A percentile compares a stretch with the other conserved stretches of the same genome.
phyloP scores from a whole-genome alignment of 2,329 filamentous ascomycete species.

The Colletotrichum higginsianum region DNA sequence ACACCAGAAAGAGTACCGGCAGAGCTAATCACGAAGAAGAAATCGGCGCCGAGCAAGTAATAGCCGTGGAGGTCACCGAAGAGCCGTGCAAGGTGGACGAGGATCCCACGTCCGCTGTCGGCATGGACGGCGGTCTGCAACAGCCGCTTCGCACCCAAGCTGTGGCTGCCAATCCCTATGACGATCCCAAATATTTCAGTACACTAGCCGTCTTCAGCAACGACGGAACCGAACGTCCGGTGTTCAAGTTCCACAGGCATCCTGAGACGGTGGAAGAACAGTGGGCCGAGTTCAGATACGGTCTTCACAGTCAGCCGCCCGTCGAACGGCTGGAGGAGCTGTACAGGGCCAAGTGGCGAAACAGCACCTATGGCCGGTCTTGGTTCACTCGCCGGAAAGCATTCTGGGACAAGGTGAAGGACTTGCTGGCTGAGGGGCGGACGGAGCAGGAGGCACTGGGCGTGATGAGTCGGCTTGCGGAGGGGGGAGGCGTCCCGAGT shows the following conservation, averaged over 20 bases:
- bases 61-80: not conserved
- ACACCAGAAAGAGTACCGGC: not conserved
- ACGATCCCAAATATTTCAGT: constrained; percentile 33
- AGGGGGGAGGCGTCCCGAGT: constrained; percentile 17
- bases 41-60: not conserved
- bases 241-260: constrained; percentile 34
- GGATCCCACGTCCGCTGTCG: not conserved
- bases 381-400: constrained; percentile 41
- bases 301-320: constrained; percentile 27
- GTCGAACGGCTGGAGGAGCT: constrained; percentile 32
- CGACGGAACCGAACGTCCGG: constrained; percentile 20
- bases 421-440: constrained; percentile 20
- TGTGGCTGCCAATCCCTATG: constrained; percentile 9
- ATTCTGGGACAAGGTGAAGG: constrained; percentile 38
- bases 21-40: not conserved
- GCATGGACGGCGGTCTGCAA: not conserved
- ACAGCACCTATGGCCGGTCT: constrained; percentile 21
- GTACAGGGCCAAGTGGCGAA: constrained; percentile 40
- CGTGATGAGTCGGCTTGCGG: constrained; percentile 2
- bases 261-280: constrained; percentile 36
- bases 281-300: constrained; percentile 41
- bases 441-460: constrained; percentile 32
- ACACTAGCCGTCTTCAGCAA: constrained; percentile 5
- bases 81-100: not conserved
- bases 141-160: not conserved